Percentiles rank a stretch among this genome's conserved stretches.
These are phyloP conservation scores for Epichloe uncinata DNA, from an alignment of 2,329 filamentous ascomycete species.

Conservation along the genomic window DNA sequence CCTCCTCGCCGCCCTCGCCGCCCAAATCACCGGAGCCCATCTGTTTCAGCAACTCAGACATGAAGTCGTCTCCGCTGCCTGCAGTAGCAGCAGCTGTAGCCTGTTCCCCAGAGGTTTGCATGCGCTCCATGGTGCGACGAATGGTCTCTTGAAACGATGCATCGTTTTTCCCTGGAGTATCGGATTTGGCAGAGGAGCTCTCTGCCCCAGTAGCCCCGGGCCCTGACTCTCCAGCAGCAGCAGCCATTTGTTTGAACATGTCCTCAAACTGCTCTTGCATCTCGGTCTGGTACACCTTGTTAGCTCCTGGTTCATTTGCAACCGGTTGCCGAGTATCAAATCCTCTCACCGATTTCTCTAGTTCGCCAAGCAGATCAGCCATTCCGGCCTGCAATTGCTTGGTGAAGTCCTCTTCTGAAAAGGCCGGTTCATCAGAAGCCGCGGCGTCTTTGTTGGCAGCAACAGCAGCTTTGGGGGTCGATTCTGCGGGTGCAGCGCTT, in stretches of 20 bases:
- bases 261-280: slow-evolving; percentile 69
- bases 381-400: slow-evolving; percentile 83
- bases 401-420: slow-evolving; percentile 66
- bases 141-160: slow-evolving; percentile 87
- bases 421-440: slow-evolving; percentile 22
- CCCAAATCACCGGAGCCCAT: slow-evolving; percentile 49
- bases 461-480: slow-evolving; percentile 20
- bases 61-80: slow-evolving; percentile 59
- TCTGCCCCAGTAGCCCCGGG: slow-evolving; percentile 1
- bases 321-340: neutral
- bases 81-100: slow-evolving; percentile 66
- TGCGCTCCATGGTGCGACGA: slow-evolving; percentile 84
- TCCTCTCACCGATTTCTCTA: slow-evolving; percentile 44
- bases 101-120: slow-evolving; percentile 78
- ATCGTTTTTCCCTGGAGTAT: slow-evolving; percentile 24
- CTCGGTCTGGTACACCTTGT: slow-evolving; percentile 35
- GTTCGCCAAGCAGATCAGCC: slow-evolving; percentile 64
- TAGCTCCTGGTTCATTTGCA: neutral
- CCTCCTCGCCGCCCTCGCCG: slow-evolving; percentile 55
- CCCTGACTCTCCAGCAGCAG: slow-evolving; percentile 21
- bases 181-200: slow-evolving; percentile 14
- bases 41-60: slow-evolving; percentile 86
- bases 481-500: slow-evolving; percentile 15
- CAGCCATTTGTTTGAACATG: slow-evolving; percentile 60
- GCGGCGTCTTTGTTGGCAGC: slow-evolving; percentile 12